These are phyloP conservation scores for Lolium multiflorum DNA, from an alignment of 176 grass and related monocot species.

Conservation along the genomic window DNA sequence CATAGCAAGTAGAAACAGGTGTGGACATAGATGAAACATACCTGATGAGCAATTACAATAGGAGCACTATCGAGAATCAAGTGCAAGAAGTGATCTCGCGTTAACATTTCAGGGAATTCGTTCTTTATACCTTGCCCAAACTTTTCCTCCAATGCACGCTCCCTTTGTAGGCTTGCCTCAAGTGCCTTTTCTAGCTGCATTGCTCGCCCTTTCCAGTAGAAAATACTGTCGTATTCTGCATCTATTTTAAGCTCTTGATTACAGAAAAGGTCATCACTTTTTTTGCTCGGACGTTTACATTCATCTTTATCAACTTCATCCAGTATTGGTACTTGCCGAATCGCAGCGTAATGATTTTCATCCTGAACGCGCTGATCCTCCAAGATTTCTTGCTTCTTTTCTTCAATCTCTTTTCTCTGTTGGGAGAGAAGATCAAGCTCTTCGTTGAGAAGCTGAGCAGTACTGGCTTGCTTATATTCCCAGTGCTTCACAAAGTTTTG, in stretches of 20 bases:
- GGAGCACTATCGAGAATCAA: constrained; percentile 93
- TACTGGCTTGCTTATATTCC: constrained; percentile 56
- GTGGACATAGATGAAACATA: constrained; percentile 33
- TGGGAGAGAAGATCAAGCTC: constrained; percentile 64
- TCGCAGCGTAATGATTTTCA: constrained; percentile 71
- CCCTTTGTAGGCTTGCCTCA: constrained; percentile 74
- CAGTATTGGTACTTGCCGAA: constrained; percentile 70
- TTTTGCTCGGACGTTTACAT: constrained; percentile 58
- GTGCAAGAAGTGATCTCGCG: constrained; percentile 94
- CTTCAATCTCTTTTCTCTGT: too few relatives aligned
- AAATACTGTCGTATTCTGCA: constrained; percentile 53
- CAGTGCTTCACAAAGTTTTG: constrained; percentile 76
- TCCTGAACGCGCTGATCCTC: constrained; percentile 66
- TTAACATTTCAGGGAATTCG: constrained; percentile 78
- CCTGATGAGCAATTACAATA: constrained; percentile 96
- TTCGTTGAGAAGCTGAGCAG: constrained; percentile 65
- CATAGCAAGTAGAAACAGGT: constrained; percentile 34
- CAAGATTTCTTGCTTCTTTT: constrained; percentile 74
- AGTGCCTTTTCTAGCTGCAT: constrained; percentile 62
- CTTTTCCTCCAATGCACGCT: constrained; percentile 60
- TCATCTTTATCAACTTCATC: constrained; percentile 75
- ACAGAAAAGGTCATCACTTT: constrained; percentile 48
- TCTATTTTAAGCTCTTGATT: constrained; percentile 72
- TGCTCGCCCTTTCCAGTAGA: constrained; percentile 74
- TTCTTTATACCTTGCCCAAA: constrained; percentile 69